A percentile compares a stretch with the other conserved stretches of the same genome.
phyloP scores from a whole-genome alignment of 768 basidiomycete species.

The Panus rudis region DNA sequence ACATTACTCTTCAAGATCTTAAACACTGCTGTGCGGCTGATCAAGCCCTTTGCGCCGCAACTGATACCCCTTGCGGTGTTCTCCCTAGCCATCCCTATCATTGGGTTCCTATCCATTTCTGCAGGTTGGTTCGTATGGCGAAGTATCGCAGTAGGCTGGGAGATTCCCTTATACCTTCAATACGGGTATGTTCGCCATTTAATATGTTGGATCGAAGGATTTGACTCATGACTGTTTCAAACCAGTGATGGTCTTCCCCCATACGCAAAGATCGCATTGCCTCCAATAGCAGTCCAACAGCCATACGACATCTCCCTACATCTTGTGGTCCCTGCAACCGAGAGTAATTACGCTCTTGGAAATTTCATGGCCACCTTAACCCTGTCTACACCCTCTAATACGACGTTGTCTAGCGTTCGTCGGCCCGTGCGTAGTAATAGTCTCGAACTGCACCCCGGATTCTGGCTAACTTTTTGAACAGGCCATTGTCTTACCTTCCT shows the following conservation, averaged over 20 bases:
- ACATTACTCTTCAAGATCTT: slow-evolving; percentile 16
- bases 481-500: slow-evolving; percentile 52
- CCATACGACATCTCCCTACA: slow-evolving; percentile 71
- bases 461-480: slow-evolving; percentile 20
- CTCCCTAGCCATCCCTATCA: slow-evolving; percentile 52
- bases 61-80: slow-evolving; percentile 62
- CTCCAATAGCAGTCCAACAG: slow-evolving; percentile 49
- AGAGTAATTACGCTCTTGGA: slow-evolving; percentile 65
- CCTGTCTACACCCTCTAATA: slow-evolving; percentile 52
- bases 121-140: slow-evolving; percentile 75
- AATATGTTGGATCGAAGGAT: background rate
- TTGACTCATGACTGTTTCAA: background rate
- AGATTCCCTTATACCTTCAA: slow-evolving; percentile 61
- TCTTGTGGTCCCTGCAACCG: slow-evolving; percentile 56
- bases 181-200: slow-evolving; percentile 52
- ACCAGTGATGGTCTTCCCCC: slow-evolving; percentile 57
- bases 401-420: slow-evolving; percentile 52
- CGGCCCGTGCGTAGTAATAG: slow-evolving; percentile 47
- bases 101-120: slow-evolving; percentile 51
- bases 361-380: slow-evolving; percentile 78
- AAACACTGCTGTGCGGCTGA: slow-evolving; percentile 23
- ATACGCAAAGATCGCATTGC: slow-evolving; percentile 50
- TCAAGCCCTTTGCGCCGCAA: slow-evolving; percentile 52
- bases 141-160: slow-evolving; percentile 65
- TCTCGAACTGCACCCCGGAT: background rate